Percentiles rank a stretch among this genome's conserved stretches.
Conservation (phyloP, 768 basidiomycete species). For the Tricholomella constricta region DNA sequence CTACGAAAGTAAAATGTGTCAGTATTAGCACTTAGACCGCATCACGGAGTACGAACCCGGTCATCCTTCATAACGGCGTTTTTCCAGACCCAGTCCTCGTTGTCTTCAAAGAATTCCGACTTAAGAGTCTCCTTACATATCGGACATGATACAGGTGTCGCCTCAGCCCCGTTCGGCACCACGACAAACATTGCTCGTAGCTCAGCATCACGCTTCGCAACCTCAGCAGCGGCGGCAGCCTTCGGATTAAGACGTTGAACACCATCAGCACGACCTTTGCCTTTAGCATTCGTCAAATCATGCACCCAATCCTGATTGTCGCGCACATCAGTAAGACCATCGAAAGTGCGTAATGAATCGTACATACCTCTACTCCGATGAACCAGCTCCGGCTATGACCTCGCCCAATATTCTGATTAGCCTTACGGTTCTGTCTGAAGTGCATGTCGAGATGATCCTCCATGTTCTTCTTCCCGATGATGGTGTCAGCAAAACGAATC, state of each 20-base stretch:
- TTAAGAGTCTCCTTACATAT: conserved; percentile 95
- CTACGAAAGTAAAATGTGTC: conserved; percentile 40
- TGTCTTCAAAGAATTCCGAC: conserved; percentile 91
- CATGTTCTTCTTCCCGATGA: conserved; percentile 71
- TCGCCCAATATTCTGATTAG: conserved; percentile 74
- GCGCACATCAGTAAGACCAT: conserved; percentile 15
- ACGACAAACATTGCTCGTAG: conserved; percentile 79
- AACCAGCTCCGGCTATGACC: conserved; percentile 94
- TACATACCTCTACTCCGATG: conserved; percentile 72
- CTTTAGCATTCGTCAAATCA: conserved; percentile 65
- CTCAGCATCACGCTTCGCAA: conserved; percentile 74
- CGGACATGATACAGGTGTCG: conserved; percentile 82
- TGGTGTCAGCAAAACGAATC: conserved; percentile 76
- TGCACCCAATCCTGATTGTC: conserved; percentile 81
- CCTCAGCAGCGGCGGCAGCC: conserved; percentile 60
- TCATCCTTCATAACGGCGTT: conserved; percentile 87
- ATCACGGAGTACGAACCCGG: conserved; percentile 52
- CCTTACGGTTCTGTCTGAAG: conserved; percentile 89
- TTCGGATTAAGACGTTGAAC: conserved; percentile 54
- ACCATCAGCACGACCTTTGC: conserved; percentile 65
- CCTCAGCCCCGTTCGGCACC: conserved; percentile 89
- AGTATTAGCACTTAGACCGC: background rate
- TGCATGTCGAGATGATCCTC: conserved; percentile 96
- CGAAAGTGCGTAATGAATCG: background rate
- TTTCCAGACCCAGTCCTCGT: conserved; percentile 98